Evolutionary conservation across 169 alveolate genomes (phyloP).

Genomic region (Plasmodium knowlesi): DNA sequence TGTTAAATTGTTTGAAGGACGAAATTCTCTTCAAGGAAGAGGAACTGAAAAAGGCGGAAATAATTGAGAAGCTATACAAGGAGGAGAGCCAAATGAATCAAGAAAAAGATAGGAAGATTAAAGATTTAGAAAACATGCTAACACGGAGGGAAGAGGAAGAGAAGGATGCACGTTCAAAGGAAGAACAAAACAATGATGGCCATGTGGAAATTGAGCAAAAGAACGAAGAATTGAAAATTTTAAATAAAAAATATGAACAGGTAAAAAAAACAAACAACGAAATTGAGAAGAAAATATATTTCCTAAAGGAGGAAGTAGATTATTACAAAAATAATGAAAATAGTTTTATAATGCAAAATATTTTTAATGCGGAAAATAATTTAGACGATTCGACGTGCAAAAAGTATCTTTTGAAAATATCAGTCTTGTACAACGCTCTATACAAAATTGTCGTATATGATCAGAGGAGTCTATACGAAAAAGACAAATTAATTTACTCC

Average conservation of each 20-base stretch:
- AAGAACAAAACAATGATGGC: not conserved
- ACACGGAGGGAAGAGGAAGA: constrained; percentile 14
- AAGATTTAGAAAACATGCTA: constrained; percentile 23
- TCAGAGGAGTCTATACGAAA: constrained; percentile 33
- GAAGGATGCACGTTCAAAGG: not conserved
- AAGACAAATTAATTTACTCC: constrained; percentile 48
- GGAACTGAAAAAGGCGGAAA: constrained; percentile 62
- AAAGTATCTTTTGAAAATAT: constrained; percentile 45
- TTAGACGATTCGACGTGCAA: constrained; percentile 53
- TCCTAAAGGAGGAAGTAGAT: constrained; percentile 70
- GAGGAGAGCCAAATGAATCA: constrained; percentile 54
- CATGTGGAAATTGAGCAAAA: constrained; percentile 15
- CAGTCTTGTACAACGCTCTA: constrained; percentile 51
- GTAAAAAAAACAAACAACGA: constrained; percentile 58
- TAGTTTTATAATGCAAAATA: constrained; percentile 70
- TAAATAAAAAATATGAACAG: constrained; percentile 56
- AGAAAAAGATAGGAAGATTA: constrained; percentile 63
- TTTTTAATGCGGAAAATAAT: constrained; percentile 68
- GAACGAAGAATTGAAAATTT: constrained; percentile 28
- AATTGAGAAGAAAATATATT: constrained; percentile 54
- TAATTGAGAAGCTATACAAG: constrained; percentile 58
- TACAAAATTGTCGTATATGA: constrained; percentile 60
- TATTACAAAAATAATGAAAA: constrained; percentile 74
- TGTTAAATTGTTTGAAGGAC: constrained; percentile 66
- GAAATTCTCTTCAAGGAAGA: constrained; percentile 73